phyloP scores from a whole-genome alignment of 768 basidiomycete genomes.

The Clavulina sp. region DNA sequence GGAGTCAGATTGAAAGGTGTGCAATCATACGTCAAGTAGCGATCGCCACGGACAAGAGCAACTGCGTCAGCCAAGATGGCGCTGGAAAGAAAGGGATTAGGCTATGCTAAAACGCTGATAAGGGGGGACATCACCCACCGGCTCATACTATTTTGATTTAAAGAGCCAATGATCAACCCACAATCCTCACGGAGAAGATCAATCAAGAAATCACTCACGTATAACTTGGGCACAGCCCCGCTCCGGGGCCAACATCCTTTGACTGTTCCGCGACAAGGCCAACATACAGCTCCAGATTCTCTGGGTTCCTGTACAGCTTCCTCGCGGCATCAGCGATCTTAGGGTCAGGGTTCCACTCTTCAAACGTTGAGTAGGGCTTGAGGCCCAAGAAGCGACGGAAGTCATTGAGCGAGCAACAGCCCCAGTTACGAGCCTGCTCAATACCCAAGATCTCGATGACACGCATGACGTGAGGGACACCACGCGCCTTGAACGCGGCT shows the following conservation, averaged over 20 bases:
- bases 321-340: slow-evolving; percentile 30
- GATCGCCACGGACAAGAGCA: slow-evolving; percentile 57
- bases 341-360: slow-evolving; percentile 23
- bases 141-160: no score
- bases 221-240: slow-evolving; percentile 66
- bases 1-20: slow-evolving; percentile 60
- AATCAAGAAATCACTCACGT: slow-evolving; percentile 24
- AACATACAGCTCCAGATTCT: slow-evolving; percentile 66
- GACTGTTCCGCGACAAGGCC: slow-evolving; percentile 54
- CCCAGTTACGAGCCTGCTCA: slow-evolving; percentile 48
- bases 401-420: slow-evolving; percentile 35
- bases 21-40: slow-evolving; percentile 59
- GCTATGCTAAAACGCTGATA: no score
- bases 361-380: slow-evolving; percentile 14
- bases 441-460: slow-evolving; percentile 56
- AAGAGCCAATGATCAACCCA: no score
- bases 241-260: slow-evolving; percentile 44
- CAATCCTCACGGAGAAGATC: no score
- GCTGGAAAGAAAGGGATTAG: no score
- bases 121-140: no score
- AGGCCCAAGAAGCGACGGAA: slow-evolving; percentile 28
- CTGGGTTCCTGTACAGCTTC: slow-evolving; percentile 49
- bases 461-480: slow-evolving; percentile 11
- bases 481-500: slow-evolving; percentile 8
- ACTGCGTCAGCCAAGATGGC: slow-evolving; percentile 44